Percentiles rank a stretch among this genome's conserved stretches.
These are phyloP conservation scores for Metschnikowia vanudenii DNA, from an alignment of 805 yeast genomes.

Conservation along the genomic window DNA sequence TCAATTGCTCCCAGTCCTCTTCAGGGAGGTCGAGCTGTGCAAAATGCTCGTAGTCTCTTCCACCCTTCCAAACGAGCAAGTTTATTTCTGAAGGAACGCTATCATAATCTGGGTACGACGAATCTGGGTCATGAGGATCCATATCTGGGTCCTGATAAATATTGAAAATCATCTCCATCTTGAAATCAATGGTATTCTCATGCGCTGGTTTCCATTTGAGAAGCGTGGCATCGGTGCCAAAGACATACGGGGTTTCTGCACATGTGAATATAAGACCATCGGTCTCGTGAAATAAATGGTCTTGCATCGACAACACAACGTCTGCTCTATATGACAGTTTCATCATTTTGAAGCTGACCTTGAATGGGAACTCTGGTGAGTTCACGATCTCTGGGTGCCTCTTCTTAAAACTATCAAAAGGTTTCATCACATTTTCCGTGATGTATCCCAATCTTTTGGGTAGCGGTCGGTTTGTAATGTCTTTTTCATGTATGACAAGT, in stretches of 20 bases:
- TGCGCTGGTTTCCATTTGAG: conserved; percentile 97
- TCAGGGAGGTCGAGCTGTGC: conserved; percentile 60
- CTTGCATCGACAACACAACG: conserved; percentile 69
- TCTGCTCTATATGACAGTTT: conserved; percentile 74
- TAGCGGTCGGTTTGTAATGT: conserved; percentile 66
- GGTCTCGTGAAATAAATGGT: conserved; percentile 76
- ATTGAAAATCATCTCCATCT: conserved; percentile 61
- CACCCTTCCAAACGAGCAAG: conserved; percentile 79
- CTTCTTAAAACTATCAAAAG: conserved; percentile 69
- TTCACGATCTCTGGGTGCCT: conserved; percentile 71
- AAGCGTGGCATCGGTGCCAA: conserved; percentile 84
- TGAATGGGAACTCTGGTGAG: conserved; percentile 70
- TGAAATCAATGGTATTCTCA: conserved; percentile 91
- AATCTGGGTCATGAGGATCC: conserved; percentile 63
- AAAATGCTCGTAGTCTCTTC: conserved; percentile 57
- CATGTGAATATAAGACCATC: conserved; percentile 96
- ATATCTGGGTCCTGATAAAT: conserved; percentile 59
- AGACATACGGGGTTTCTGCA: conserved; percentile 78
- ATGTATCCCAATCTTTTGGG: conserved; percentile 86
- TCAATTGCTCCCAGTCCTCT: conserved; percentile 78
- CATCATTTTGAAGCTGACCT: conserved; percentile 85
- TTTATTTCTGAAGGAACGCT: conserved; percentile 63
- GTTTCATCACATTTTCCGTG: conserved; percentile 75
- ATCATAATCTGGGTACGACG: conserved; percentile 79
- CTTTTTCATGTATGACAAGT: conserved; percentile 74